Percentiles rank a stretch among this genome's conserved stretches.
Conservation (phyloP, 1,284 basidiomycete genomes). For the Xanthoconium separans region DNA sequence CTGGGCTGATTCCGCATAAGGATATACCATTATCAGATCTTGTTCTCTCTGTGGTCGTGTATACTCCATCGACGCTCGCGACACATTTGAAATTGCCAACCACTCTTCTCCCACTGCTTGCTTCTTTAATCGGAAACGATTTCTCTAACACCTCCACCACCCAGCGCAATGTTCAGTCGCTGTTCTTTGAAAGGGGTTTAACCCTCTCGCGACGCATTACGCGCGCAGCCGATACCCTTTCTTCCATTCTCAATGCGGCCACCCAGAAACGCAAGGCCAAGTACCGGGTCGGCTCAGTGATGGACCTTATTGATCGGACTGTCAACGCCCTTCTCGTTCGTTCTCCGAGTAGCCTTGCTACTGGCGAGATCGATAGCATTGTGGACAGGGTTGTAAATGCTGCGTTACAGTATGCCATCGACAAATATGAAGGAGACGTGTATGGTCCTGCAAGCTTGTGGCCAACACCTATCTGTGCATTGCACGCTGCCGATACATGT, state of each 20-base stretch:
- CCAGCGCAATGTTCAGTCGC: conserved; percentile 50
- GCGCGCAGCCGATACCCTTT: conserved; percentile 54
- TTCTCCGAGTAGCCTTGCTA: conserved; percentile 44
- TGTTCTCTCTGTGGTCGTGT: conserved; percentile 56
- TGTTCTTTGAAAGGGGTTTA: conserved; percentile 67
- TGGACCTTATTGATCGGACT: conserved; percentile 71
- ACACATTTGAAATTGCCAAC: conserved; percentile 66
- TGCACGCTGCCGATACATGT: conserved; percentile 57
- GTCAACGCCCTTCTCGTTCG: conserved; percentile 59
- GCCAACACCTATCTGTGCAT: conserved; percentile 53
- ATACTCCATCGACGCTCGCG: conserved; percentile 65
- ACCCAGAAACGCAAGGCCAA: conserved; percentile 48
- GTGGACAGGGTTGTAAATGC: conserved; percentile 70
- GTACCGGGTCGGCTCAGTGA: conserved; percentile 59
- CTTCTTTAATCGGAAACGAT: conserved; percentile 85
- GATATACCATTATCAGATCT: conserved; percentile 35
- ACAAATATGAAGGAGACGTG: conserved; percentile 44
- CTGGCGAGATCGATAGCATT: conserved; percentile 62
- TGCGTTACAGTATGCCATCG: conserved; percentile 73
- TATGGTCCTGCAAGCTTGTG: conserved; percentile 41
- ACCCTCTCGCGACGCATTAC: conserved; percentile 57
- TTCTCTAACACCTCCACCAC: conserved; percentile 55
- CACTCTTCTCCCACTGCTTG: conserved; percentile 79
- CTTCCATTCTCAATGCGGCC: conserved; percentile 47
- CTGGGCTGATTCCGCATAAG: conserved; percentile 59